These are phyloP conservation scores for Taxillus chinensis DNA, from an alignment of 164 flowering plant genomes.

Conservation along the genomic window DNA sequence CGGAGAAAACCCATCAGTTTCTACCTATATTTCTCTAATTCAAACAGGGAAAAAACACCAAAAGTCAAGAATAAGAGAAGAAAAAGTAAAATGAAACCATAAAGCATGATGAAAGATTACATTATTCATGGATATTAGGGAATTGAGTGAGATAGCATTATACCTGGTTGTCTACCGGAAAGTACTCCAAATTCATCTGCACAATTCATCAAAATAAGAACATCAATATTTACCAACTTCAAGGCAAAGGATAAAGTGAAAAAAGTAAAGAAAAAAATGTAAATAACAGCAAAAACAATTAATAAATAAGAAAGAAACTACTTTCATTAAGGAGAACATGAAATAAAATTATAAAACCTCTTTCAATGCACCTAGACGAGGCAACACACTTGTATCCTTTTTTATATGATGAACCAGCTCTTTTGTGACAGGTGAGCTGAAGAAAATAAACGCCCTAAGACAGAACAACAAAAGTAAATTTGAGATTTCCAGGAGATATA, in stretches of 20 bases:
- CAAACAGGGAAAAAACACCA: too few species aligned
- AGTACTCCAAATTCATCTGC: conserved; percentile 99
- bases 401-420: conserved; percentile 72
- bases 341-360: conserved; percentile 41
- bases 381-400: conserved; percentile 71
- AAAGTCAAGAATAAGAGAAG: too few species aligned
- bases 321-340: background rate
- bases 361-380: conserved; percentile 86
- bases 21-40: too few species aligned
- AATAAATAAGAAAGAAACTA: background rate
- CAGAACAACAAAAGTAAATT: conserved; percentile 6
- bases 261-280: background rate
- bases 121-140: background rate
- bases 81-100: too few species aligned
- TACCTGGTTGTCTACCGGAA: conserved; percentile 96
- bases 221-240: conserved; percentile 8
- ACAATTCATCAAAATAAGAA: conserved; percentile 10
- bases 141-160: background rate
- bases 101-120: too few species aligned
- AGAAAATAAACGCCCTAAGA: conserved; percentile 89
- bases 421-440: conserved; percentile 74
- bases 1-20: too few species aligned
- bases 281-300: conserved; percentile 5
- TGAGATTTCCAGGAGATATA: background rate
- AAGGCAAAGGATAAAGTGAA: background rate